Base-by-base conservation (phyloP, 805 yeast species). In the Schwanniomyces pseudopolymorphus region DNA sequence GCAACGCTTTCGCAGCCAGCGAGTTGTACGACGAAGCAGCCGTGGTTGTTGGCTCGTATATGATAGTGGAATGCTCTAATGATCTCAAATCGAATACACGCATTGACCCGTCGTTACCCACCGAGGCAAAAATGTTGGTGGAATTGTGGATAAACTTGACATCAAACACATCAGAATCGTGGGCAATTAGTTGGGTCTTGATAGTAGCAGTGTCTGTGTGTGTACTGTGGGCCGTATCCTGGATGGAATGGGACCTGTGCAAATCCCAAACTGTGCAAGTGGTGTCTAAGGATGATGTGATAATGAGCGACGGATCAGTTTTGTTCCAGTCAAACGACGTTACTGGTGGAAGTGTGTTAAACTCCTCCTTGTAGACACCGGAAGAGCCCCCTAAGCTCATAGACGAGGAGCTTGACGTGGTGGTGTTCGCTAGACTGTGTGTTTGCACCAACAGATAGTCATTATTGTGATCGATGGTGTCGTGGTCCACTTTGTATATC, bases 251-350 rank as follows among this genome's bases (percentile, higher is more conserved):
- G 4, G 68, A 55, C 24, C 76, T 62, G 49, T 64, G 60, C 26
- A 90, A 64, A 66, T 94, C 98, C 98, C 99, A 94, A 3, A 90
- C 83, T 0, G 98, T 91, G 67, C 99, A 94, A 0, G 99, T 94
- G 0, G 99, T 94, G 67, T 94, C 99, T 9, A 92, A 88, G 17
- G 94, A 84, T 51, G 92, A 81, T 1, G 97, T 89, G 31, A 94
- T 85, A 17, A 90, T 78, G 33, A 83, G 65, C 41, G 80, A 80
- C 2, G 88, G 79, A 56, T 88, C 91, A 1, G 75, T 72, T 31
- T 75, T 68, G 69, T 87, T 89, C 97, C 99, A 94, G 67, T 94
- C 97, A 57, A 94, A 89, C 1, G 96, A 84, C 0, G 98, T 91
- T 43, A 94, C 77, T 4, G 99, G 99, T 1, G 99, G 96, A 42